A percentile compares a stretch with the other conserved stretches of the same genome.
These are phyloP conservation scores for Stevia rebaudiana DNA, from an alignment of 140 eudicot species.

Conservation along the genomic window DNA sequence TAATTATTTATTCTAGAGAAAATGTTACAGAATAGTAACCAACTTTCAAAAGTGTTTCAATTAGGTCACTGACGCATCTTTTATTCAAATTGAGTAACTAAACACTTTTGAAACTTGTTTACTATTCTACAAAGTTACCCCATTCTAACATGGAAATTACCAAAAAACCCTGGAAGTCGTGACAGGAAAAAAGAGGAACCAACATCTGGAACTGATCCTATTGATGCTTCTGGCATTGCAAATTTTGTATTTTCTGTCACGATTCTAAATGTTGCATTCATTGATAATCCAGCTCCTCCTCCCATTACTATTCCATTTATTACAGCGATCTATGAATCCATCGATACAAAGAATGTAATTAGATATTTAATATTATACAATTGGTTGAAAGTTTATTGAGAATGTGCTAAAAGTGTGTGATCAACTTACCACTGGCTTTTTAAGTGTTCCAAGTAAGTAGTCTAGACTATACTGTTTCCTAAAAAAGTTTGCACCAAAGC, in stretches of 20 bases:
- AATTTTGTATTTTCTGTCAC: slow-evolving; percentile 47
- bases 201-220: slow-evolving; percentile 43
- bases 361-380: too few species aligned
- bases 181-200: slow-evolving; percentile 49
- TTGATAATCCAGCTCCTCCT: slow-evolving; percentile 55
- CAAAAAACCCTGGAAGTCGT: slow-evolving; percentile 40
- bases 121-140: too few species aligned
- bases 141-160: slow-evolving; percentile 29
- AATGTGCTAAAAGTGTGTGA: background rate
- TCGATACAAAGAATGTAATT: too few species aligned
- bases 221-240: slow-evolving; percentile 55
- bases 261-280: slow-evolving; percentile 37
- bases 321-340: slow-evolving; percentile 21
- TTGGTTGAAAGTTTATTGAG: background rate
- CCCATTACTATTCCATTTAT: slow-evolving; percentile 57
- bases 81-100: too few species aligned
- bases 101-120: too few species aligned
- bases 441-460: slow-evolving; percentile 40
- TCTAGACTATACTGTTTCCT: slow-evolving; percentile 39
- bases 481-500: slow-evolving; percentile 30
- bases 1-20: too few species aligned
- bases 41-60: too few species aligned
- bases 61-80: too few species aligned
- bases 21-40: too few species aligned
- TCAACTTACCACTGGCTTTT: slow-evolving; percentile 36